phyloP scores from a whole-genome alignment of 2,329 filamentous ascomycete species.

The Scolecobasidium constrictum region DNA sequence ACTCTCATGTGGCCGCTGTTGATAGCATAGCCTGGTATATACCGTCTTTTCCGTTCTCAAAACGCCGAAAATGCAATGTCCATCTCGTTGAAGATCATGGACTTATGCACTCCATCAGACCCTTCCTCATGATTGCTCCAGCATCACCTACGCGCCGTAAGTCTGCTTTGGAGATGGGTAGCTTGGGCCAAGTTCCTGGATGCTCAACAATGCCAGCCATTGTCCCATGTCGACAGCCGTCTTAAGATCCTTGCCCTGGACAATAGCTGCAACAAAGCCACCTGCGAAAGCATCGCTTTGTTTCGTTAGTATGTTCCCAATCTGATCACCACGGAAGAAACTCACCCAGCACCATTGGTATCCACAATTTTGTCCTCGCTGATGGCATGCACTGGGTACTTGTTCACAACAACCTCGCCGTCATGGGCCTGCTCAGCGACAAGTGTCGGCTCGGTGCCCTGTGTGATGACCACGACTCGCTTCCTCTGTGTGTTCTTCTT shows the following conservation, averaged over 20 bases:
- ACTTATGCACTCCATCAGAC: no score
- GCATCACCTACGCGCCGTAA: constrained; percentile 16
- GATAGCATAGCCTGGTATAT: neutral
- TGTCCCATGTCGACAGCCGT: constrained; percentile 82
- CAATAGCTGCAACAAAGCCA: constrained; percentile 81
- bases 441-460: constrained; percentile 84
- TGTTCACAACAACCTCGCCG: constrained; percentile 53
- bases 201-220: constrained; percentile 89
- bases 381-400: constrained; percentile 75
- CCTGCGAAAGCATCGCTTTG: constrained; percentile 84
- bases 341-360: constrained; percentile 79
- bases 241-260: constrained; percentile 71
- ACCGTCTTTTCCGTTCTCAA: no score
- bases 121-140: no score
- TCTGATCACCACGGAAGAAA: constrained; percentile 8
- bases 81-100: neutral
- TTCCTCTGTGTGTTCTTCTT: constrained; percentile 84
- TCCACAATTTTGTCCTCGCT: constrained; percentile 73
- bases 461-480: constrained; percentile 83
- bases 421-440: constrained; percentile 63
- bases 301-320: constrained; percentile 10
- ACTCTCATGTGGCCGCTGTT: neutral
- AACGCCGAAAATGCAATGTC: no score
- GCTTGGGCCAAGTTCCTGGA: constrained; percentile 92
- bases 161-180: constrained; percentile 41